These are phyloP conservation scores for Cnidoscolus chayamansa DNA, from an alignment of 441 rosid species.

Conservation along the genomic window DNA sequence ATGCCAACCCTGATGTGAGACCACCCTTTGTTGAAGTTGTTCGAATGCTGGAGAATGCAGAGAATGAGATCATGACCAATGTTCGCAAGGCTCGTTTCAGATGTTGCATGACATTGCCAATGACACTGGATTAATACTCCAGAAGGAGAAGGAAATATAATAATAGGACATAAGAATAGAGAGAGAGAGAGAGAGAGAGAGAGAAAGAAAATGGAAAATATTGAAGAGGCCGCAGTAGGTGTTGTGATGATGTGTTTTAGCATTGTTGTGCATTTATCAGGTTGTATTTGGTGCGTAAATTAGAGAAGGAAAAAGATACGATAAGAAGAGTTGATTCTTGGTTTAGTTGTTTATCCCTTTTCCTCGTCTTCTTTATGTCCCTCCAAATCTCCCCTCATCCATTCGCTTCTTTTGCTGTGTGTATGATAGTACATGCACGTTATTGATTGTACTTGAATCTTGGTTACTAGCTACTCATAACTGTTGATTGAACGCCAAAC, in stretches of 20 bases:
- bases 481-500: no score
- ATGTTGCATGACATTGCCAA: constrained; percentile 84
- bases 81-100: constrained; percentile 97
- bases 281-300: not conserved
- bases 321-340: no score
- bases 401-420: not conserved
- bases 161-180: constrained; percentile 4
- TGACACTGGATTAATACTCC: constrained; percentile 65
- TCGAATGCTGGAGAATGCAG: constrained; percentile 76
- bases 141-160: not conserved
- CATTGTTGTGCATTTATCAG: not conserved
- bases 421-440: not conserved
- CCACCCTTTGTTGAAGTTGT: constrained; percentile 81
- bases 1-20: constrained; percentile 78
- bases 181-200: not conserved
- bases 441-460: not conserved
- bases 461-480: not conserved
- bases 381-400: not conserved
- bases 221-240: not conserved
- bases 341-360: not conserved
- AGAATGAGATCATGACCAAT: constrained; percentile 75
- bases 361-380: not conserved
- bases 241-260: not conserved
- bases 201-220: not conserved
- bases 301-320: not conserved